phyloP scores from a whole-genome alignment of 352 stramenopile genomes.

The Aphanomyces stellatus region DNA sequence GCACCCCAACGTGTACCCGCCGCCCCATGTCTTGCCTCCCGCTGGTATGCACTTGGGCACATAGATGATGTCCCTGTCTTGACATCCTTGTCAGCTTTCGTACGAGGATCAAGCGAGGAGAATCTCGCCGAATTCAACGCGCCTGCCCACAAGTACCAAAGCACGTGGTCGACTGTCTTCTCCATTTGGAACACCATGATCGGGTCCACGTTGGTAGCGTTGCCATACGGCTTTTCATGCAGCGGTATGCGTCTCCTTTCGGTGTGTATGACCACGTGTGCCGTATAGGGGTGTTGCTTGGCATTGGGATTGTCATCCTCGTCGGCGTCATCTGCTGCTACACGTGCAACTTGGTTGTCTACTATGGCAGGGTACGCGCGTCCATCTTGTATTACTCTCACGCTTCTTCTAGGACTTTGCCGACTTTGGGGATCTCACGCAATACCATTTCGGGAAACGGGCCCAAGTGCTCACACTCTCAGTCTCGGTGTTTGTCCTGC shows the following conservation, averaged over 20 bases:
- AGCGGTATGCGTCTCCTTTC: background rate
- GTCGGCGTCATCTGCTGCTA: constrained; percentile 20
- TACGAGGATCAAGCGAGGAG: background rate
- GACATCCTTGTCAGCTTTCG: constrained; percentile 4
- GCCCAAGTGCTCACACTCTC: background rate
- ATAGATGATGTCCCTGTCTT: background rate
- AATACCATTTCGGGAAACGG: constrained; percentile 12
- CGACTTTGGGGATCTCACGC: constrained; percentile 16
- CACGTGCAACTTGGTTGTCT: constrained; percentile 20
- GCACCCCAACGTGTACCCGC: background rate
- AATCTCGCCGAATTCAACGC: background rate
- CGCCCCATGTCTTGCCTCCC: constrained; percentile 8
- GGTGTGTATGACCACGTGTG: background rate
- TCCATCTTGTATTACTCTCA: background rate
- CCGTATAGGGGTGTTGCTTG: constrained; percentile 2
- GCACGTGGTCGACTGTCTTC: constrained; percentile 17
- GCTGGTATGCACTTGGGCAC: background rate
- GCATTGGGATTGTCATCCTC: constrained; percentile 15
- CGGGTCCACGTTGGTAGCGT: constrained; percentile 19
- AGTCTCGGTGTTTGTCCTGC: constrained; percentile 15
- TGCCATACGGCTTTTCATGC: constrained; percentile 19
- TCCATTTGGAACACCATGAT: constrained; percentile 25
- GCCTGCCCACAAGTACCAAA: background rate
- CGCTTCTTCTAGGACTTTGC: background rate
- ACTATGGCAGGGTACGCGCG: constrained; percentile 12